phyloP scores from a whole-genome alignment of 1,139 yeast species.

The Debaryomycetaceae sp. region DNA sequence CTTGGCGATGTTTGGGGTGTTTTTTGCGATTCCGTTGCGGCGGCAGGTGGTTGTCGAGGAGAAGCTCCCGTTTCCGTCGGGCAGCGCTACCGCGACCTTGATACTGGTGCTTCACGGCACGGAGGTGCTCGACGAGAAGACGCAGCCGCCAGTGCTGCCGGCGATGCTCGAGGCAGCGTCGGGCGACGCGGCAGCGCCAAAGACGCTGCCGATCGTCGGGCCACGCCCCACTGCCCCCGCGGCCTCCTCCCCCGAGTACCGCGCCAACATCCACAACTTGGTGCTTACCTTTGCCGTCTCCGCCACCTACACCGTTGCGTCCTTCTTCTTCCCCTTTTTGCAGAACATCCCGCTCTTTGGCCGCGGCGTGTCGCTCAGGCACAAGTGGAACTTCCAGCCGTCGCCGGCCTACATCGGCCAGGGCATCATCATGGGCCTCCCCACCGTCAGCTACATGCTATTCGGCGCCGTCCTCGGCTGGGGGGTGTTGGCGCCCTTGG shows the following conservation, averaged over 20 bases:
- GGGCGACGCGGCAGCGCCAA: conserved; percentile 1
- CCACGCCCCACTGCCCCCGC: neutral
- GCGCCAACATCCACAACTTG: conserved; percentile 55
- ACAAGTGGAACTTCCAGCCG: conserved; percentile 87
- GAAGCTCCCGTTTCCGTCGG: conserved; percentile 88
- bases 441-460: conserved; percentile 87
- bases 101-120: conserved; percentile 83
- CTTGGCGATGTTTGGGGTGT: conserved; percentile 88
- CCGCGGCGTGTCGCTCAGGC: conserved; percentile 49
- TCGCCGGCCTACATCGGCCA: conserved; percentile 98
- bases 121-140: conserved; percentile 23
- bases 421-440: conserved; percentile 95
- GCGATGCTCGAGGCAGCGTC: neutral
- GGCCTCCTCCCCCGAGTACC: conserved; percentile 24
- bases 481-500: conserved; percentile 82
- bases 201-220: neutral
- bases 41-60: conserved; percentile 81
- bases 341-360: conserved; percentile 78
- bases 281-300: conserved; percentile 61
- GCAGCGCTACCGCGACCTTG: conserved; percentile 91
- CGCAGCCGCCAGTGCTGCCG: conserved; percentile 1
- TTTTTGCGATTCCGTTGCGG: conserved; percentile 86
- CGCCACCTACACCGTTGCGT: conserved; percentile 62
- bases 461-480: conserved; percentile 89
- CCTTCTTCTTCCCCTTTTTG: conserved; percentile 72